These are phyloP conservation scores for Tricholoma furcatifolium DNA, from an alignment of 768 basidiomycete species.

Conservation along the genomic window DNA sequence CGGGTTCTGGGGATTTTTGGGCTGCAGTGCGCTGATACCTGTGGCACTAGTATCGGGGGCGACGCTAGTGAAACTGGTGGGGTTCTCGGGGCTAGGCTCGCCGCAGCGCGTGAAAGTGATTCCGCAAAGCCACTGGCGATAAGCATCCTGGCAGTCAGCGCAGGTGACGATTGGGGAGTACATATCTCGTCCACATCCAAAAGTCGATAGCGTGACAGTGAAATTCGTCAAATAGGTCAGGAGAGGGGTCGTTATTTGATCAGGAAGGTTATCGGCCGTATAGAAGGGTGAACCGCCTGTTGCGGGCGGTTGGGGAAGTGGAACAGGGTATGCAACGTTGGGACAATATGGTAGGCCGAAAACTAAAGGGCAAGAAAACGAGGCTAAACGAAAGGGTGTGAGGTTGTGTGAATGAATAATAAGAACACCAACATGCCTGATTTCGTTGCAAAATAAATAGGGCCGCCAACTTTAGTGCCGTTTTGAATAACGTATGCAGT, in stretches of 20 bases:
- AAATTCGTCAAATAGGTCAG: conserved; percentile 69
- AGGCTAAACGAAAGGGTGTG: conserved; percentile 37
- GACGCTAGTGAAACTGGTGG: conserved; percentile 31
- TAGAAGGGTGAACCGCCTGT: conserved; percentile 36
- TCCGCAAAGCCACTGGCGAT: conserved; percentile 77
- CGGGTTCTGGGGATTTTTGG: conserved; percentile 18
- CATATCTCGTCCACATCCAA: conserved; percentile 75
- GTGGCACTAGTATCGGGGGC: conserved; percentile 30
- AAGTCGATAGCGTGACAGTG: conserved; percentile 66
- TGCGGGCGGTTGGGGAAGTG: conserved; percentile 53
- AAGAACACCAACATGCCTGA: conserved; percentile 43
- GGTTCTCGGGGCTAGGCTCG: conserved; percentile 42
- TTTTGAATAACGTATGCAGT: conserved; percentile 67
- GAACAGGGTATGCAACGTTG: conserved; percentile 63
- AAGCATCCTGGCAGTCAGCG: conserved; percentile 69
- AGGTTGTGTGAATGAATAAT: background rate
- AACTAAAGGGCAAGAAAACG: conserved; percentile 69
- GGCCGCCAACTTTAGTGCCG: conserved; percentile 57
- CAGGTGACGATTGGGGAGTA: conserved; percentile 82
- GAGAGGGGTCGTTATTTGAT: conserved; percentile 46
- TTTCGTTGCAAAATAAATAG: conserved; percentile 75
- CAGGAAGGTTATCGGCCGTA: conserved; percentile 50
- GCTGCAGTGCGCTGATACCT: conserved; percentile 26
- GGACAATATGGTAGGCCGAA: conserved; percentile 78
- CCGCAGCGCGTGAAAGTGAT: conserved; percentile 74